phyloP scores from a whole-genome alignment of 2,329 filamentous ascomycete species.

The Neobulgaria alba region DNA sequence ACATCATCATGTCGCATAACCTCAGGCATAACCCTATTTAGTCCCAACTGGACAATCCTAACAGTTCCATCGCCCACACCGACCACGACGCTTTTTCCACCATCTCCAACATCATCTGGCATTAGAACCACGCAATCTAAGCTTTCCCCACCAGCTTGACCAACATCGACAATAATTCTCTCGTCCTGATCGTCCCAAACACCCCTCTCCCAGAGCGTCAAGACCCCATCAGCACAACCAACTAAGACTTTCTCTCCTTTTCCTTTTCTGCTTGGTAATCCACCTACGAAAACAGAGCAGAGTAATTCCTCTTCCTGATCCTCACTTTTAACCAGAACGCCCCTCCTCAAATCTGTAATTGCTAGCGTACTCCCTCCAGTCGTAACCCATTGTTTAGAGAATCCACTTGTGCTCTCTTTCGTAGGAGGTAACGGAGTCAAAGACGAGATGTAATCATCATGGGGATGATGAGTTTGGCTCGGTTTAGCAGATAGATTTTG shows the following conservation, averaged over 20 bases:
- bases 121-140: slow-evolving; percentile 69
- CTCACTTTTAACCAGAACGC: slow-evolving; percentile 80
- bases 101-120: slow-evolving; percentile 59
- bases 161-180: slow-evolving; percentile 66
- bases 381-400: slow-evolving; percentile 89
- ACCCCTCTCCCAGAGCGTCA: slow-evolving; percentile 91
- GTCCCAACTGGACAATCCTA: slow-evolving; percentile 65
- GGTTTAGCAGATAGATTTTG: slow-evolving; percentile 53
- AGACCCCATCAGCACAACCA: slow-evolving; percentile 65
- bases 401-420: slow-evolving; percentile 74
- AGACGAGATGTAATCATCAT: slow-evolving; percentile 88
- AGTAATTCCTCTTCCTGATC: slow-evolving; percentile 92
- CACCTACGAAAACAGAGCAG: slow-evolving; percentile 70
- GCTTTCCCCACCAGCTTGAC: slow-evolving; percentile 59
- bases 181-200: slow-evolving; percentile 95
- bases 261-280: slow-evolving; percentile 54
- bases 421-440: slow-evolving; percentile 75
- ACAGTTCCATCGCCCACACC: slow-evolving; percentile 76
- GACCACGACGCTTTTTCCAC: slow-evolving; percentile 66
- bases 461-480: slow-evolving; percentile 73
- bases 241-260: slow-evolving; percentile 71
- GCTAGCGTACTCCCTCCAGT: slow-evolving; percentile 88
- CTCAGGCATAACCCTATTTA: slow-evolving; percentile 61
- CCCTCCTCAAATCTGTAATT: slow-evolving; percentile 78
- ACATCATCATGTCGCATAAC: slow-evolving; percentile 67